Evolutionary conservation across 768 basidiomycete genomes (phyloP), one percentile per base, ranked within the genome.

Genomic region (Phlebiopsis flavidoalba): DNA sequence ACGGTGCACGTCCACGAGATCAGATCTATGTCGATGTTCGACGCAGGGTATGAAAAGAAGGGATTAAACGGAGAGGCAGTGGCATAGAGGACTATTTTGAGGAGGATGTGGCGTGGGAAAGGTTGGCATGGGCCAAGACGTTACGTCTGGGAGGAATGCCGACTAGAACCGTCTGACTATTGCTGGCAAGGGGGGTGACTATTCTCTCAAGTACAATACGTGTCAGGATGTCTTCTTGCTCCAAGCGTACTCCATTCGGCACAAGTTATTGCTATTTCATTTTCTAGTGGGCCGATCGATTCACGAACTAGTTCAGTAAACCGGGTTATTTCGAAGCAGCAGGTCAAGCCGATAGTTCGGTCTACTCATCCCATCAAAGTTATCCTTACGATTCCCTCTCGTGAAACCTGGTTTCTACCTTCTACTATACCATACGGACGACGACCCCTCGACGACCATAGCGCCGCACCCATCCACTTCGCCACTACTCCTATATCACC

Each of bases 51-150:
- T n/a, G n/a, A n/a, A n/a, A n/a, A 43, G 40, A 12, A 43, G 40
- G 11, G 3, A 43, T 3, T 8, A 43, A 43, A 43, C 17, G 40
- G n/a, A n/a, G n/a, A n/a, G n/a, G n/a, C n/a, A 43, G 40, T 3
- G 3, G 10, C 3, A 10, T 8, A 43, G 3, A 8, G 10, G 40
- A 8, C 40, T 4, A 40, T 43, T 43, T 43, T 17, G 40, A 37
- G 47, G 53, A 53, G 62, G 59, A 21, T 15, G 52, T 21, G 40
- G 63, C 67, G 67, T 68, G 67, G 59, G 67, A 68, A 68, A 66
- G n/a, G 50, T 49, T 54, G 61, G 54, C 56, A 59, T 64, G 63
- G 65, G 62, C 58, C 50, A 54, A n/a, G n/a, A 49, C 47, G 62
- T 63, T 59, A 47, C 62, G 55, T 7, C 26, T 19, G 54, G 24